Percentiles rank a stretch among this genome's conserved stretches.
These are phyloP conservation scores for Theobroma grandiflorum DNA, from an alignment of 441 rosid genomes.

Conservation along the genomic window DNA sequence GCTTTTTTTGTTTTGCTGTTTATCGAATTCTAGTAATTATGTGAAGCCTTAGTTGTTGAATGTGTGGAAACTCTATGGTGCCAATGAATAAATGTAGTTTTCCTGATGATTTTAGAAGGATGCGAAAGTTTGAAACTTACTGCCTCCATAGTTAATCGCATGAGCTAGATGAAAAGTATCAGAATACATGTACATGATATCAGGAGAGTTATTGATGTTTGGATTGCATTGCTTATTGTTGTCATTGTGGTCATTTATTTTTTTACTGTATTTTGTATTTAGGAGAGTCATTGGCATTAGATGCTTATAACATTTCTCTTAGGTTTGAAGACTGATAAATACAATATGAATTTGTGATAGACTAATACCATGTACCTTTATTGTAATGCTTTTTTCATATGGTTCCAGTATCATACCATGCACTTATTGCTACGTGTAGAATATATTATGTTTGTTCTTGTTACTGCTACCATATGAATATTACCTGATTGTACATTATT, in stretches of 20 bases:
- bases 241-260: neutral
- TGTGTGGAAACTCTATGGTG: neutral
- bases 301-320: constrained; percentile 5
- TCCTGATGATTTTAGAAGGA: neutral
- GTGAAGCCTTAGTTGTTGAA: constrained; percentile 12
- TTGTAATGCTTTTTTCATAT: constrained; percentile 12
- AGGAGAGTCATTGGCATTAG: neutral
- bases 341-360: neutral
- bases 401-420: neutral
- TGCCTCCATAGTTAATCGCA: neutral
- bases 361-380: neutral
- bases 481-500: constrained; percentile 23
- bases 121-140: neutral
- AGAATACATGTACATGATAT: no score
- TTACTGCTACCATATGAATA: constrained; percentile 20
- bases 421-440: neutral
- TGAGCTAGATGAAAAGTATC: neutral
- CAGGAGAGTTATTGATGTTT: no score
- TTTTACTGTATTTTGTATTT: neutral
- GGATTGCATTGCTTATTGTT: neutral
- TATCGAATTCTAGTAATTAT: constrained; percentile 15
- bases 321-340: neutral
- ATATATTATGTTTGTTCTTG: neutral
- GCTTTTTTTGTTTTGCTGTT: neutral
- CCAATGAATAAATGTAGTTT: neutral